Evolutionary conservation across 1,284 basidiomycete genomes (phyloP).

Genomic region (Apiotrichum montevideense): DNA sequence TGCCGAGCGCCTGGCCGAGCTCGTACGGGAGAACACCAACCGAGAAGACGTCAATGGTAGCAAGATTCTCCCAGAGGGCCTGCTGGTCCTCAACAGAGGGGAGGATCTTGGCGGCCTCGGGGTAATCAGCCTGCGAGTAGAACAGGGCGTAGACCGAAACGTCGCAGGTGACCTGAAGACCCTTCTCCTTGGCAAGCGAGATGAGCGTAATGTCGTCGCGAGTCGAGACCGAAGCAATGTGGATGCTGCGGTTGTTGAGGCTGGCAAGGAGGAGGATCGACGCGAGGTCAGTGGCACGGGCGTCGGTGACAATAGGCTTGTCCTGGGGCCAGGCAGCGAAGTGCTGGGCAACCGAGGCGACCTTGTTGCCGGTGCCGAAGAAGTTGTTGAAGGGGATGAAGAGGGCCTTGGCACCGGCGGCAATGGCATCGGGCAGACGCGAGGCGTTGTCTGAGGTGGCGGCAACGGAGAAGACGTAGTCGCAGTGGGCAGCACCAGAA

Average conservation of each 20-base stretch:
- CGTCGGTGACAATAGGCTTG: constrained; percentile 90
- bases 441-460: constrained; percentile 66
- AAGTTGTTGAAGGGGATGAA: constrained; percentile 71
- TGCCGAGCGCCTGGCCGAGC: constrained; percentile 62
- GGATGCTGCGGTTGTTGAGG: constrained; percentile 80
- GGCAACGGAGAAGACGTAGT: constrained; percentile 75
- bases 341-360: constrained; percentile 67
- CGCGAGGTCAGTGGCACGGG: constrained; percentile 84
- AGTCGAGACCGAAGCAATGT: constrained; percentile 87
- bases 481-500: constrained; percentile 64
- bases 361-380: constrained; percentile 53
- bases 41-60: constrained; percentile 85
- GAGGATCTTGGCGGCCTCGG: constrained; percentile 57
- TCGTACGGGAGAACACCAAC: constrained; percentile 78
- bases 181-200: constrained; percentile 87
- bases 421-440: constrained; percentile 62
- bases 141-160: constrained; percentile 90
- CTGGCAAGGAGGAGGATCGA: constrained; percentile 89
- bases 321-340: constrained; percentile 87
- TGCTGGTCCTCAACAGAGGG: constrained; percentile 74
- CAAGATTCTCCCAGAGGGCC: constrained; percentile 80
- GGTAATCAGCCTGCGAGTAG: constrained; percentile 73
- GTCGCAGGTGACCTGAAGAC: constrained; percentile 92
- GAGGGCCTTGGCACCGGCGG: constrained; percentile 71
- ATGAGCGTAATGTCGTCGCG: constrained; percentile 87